phyloP scores from a whole-genome alignment of 352 stramenopile species.

The Phytophthora pistaciae region DNA sequence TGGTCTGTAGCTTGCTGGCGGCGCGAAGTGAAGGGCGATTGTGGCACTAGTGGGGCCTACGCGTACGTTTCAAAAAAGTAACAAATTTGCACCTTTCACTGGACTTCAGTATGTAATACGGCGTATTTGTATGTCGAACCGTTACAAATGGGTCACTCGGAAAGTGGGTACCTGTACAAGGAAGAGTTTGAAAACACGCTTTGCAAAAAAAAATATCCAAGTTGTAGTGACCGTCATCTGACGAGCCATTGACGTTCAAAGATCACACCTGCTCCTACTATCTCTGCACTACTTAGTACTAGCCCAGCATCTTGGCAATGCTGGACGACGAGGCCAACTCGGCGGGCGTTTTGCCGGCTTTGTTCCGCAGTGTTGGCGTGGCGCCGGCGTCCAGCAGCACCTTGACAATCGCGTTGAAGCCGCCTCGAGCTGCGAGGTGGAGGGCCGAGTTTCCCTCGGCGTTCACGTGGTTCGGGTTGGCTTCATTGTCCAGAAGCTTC shows the following conservation, averaged over 20 bases:
- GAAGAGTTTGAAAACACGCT: neutral
- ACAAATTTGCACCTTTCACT: slow-evolving; percentile 1
- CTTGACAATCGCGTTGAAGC: slow-evolving; percentile 79
- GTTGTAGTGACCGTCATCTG: neutral
- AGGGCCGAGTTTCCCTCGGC: slow-evolving; percentile 86
- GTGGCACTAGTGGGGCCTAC: neutral
- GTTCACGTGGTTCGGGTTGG: slow-evolving; percentile 72
- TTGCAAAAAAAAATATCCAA: neutral
- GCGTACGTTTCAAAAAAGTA: neutral
- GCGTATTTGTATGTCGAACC: neutral
- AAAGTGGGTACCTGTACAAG: slow-evolving; percentile 28
- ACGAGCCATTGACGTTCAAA: no score
- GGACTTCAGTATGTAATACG: neutral
- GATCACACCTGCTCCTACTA: no score
- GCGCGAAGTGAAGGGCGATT: slow-evolving; percentile 1
- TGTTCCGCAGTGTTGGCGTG: slow-evolving; percentile 65
- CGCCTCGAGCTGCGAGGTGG: slow-evolving; percentile 84
- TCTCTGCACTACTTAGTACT: slow-evolving; percentile 3
- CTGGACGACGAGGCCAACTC: slow-evolving; percentile 74
- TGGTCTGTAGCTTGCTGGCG: slow-evolving; percentile 15
- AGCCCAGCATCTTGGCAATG: slow-evolving; percentile 70
- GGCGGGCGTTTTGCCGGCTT: slow-evolving; percentile 78
- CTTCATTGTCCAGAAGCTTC: slow-evolving; percentile 88
- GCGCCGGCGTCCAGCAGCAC: slow-evolving; percentile 68
- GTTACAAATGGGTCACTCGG: slow-evolving; percentile 24